These are phyloP conservation scores for Trichopus zeylanicus DNA, from an alignment of 116 monocot genomes.

Conservation along the genomic window DNA sequence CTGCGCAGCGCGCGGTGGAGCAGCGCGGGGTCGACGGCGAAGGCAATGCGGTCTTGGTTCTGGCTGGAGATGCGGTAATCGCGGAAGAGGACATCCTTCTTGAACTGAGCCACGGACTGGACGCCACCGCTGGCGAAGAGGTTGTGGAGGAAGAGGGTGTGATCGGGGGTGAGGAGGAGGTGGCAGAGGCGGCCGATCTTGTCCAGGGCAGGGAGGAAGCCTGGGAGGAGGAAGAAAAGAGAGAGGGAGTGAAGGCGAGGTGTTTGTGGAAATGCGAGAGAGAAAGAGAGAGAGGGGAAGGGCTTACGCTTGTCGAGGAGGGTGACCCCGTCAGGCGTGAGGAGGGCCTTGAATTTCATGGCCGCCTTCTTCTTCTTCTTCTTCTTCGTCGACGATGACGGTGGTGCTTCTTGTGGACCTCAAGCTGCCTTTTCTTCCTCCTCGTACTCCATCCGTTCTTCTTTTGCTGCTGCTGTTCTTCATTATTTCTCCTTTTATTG, in stretches of 20 bases:
- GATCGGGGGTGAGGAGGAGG: conserved; percentile 68
- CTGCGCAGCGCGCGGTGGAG: conserved; percentile 93
- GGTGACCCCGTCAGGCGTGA: conserved; percentile 72
- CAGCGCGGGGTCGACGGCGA: conserved; percentile 64
- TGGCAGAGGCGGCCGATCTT: conserved; percentile 80
- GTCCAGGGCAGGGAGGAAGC: conserved; percentile 86
- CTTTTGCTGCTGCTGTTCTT: too few species aligned
- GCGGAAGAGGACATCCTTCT: conserved; percentile 63
- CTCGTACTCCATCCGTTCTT: too few species aligned
- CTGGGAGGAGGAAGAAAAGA: conserved; percentile 11
- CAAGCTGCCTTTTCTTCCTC: too few species aligned
- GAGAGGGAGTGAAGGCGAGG: neutral
- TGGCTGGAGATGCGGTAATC: conserved; percentile 89
- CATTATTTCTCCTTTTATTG: too few species aligned
- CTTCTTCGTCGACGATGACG: neutral
- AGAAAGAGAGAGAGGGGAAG: neutral
- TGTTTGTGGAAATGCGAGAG: conserved; percentile 25
- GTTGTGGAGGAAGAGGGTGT: conserved; percentile 91
- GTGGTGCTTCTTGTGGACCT: neutral
- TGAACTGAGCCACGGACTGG: conserved; percentile 90
- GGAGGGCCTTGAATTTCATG: conserved; percentile 95
- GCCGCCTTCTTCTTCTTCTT: neutral
- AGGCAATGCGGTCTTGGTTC: conserved; percentile 71
- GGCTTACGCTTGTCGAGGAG: conserved; percentile 84
- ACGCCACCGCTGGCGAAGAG: conserved; percentile 61